A percentile compares a stretch with the other conserved stretches of the same genome.
Conservation (phyloP, 176 grass and related monocot species). For the Oryza glumipatula region DNA sequence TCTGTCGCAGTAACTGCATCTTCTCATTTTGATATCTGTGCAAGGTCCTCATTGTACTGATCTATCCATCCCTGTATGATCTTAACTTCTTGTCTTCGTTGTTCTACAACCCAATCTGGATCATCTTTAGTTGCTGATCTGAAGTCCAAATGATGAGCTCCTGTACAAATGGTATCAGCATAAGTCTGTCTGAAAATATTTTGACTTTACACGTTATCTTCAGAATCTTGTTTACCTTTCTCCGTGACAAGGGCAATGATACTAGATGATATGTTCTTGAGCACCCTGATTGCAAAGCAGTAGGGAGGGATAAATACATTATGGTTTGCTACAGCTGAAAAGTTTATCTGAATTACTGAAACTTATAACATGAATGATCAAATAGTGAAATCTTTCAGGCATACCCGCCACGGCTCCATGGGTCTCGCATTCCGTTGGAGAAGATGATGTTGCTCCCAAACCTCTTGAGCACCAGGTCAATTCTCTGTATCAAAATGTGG, state of each 20-base stretch:
- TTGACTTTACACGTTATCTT: neutral
- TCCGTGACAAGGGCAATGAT: constrained; percentile 86
- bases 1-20: neutral
- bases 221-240: constrained; percentile 57
- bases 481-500: constrained; percentile 53
- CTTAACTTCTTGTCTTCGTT: constrained; percentile 75
- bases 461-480: constrained; percentile 77
- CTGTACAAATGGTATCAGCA: constrained; percentile 39
- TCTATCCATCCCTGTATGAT: constrained; percentile 84
- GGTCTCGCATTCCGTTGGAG: constrained; percentile 94
- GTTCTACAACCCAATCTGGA: constrained; percentile 75
- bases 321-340: neutral
- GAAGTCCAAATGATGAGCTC: constrained; percentile 89
- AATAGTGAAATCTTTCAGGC: constrained; percentile 5
- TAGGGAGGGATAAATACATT: neutral
- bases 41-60: constrained; percentile 71
- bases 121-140: constrained; percentile 75
- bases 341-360: constrained; percentile 14
- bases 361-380: constrained; percentile 16
- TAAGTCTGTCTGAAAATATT: constrained; percentile 29
- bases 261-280: constrained; percentile 91
- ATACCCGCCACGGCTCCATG: constrained; percentile 95
- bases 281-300: constrained; percentile 59
- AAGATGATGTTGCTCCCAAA: constrained; percentile 97
- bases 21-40: constrained; percentile 42